phyloP scores from a whole-genome alignment of 805 yeast species.

The Ogataea parapolymorpha region DNA sequence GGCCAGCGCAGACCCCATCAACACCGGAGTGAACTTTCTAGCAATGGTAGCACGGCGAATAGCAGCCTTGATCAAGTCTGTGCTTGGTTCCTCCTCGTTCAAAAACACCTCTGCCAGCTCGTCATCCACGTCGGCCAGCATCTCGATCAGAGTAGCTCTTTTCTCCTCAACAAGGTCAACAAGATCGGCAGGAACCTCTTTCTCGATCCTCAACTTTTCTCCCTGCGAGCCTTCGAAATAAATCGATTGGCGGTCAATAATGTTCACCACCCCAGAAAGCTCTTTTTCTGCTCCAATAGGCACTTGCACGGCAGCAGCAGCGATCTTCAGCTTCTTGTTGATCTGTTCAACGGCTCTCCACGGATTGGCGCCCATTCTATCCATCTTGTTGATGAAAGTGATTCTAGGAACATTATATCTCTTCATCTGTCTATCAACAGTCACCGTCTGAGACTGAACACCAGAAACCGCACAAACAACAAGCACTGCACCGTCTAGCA shows the following conservation, averaged over 20 bases:
- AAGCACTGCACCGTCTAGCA: conserved; percentile 95
- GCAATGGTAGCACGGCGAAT: conserved; percentile 95
- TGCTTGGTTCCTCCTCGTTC: conserved; percentile 86
- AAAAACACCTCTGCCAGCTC: conserved; percentile 91
- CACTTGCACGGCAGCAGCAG: conserved; percentile 97
- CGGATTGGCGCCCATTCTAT: conserved; percentile 98
- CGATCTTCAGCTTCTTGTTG: conserved; percentile 78
- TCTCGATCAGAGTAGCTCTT: conserved; percentile 81
- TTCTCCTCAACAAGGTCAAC: conserved; percentile 84
- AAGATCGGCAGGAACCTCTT: conserved; percentile 74
- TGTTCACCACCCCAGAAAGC: conserved; percentile 85
- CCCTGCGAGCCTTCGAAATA: conserved; percentile 92
- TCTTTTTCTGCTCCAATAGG: conserved; percentile 94
- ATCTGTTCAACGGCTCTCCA: conserved; percentile 92
- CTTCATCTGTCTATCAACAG: conserved; percentile 98
- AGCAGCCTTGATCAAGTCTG: conserved; percentile 79
- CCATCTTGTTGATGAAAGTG: conserved; percentile 97
- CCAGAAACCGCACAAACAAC: conserved; percentile 99
- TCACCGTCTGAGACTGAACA: conserved; percentile 97
- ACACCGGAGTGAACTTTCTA: conserved; percentile 96
- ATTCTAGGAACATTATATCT: conserved; percentile 96
- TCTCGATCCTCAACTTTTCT: conserved; percentile 61
- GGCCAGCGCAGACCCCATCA: conserved; percentile 98
- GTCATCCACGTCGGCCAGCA: conserved; percentile 96
- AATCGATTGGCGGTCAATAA: conserved; percentile 80